These are phyloP conservation scores for Liquidambar formosana DNA, from an alignment of 164 flowering plant genomes.

Conservation along the genomic window DNA sequence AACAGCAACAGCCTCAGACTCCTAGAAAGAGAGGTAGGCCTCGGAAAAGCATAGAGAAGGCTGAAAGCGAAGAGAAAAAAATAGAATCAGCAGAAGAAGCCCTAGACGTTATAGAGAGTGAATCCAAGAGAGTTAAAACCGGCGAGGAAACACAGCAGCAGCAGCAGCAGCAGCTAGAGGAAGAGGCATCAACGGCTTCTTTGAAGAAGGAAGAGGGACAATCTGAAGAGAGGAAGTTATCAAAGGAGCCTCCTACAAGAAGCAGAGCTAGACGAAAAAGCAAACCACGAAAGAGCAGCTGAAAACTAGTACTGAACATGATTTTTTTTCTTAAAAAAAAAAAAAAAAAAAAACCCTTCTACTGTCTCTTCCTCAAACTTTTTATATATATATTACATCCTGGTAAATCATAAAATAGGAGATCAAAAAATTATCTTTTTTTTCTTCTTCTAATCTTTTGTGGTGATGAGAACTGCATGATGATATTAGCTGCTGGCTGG, in stretches of 20 bases:
- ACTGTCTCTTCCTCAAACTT: not conserved
- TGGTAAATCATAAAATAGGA: too few species aligned
- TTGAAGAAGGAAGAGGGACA: slow-evolving; percentile 10
- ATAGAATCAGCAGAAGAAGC: slow-evolving; percentile 15
- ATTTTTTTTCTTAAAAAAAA: too few species aligned
- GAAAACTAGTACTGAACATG: not conserved
- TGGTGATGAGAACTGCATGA: too few species aligned
- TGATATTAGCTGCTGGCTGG: too few species aligned
- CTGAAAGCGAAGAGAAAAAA: slow-evolving; percentile 18
- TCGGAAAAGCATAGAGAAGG: slow-evolving; percentile 37
- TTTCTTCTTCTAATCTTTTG: too few species aligned
- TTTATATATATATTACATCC: too few species aligned
- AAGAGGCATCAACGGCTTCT: slow-evolving; percentile 7
- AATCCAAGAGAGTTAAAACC: slow-evolving; percentile 29
- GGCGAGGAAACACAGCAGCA: slow-evolving; percentile 16
- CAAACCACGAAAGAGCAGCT: slow-evolving; percentile 63
- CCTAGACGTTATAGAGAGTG: slow-evolving; percentile 6
- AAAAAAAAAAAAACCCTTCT: not conserved
- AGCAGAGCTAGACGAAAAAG: slow-evolving; percentile 57
- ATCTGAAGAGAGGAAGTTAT: not conserved
- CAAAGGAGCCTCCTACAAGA: slow-evolving; percentile 29
- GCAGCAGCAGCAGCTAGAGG: slow-evolving; percentile 10
- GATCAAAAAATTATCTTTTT: too few species aligned
- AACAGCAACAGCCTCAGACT: slow-evolving; percentile 20
- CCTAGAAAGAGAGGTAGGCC: slow-evolving; percentile 67